Evolutionary conservation across 805 yeast species (phyloP), one percentile per base, ranked within the genome.

Genomic region (Jamesozyma piceae): DNA sequence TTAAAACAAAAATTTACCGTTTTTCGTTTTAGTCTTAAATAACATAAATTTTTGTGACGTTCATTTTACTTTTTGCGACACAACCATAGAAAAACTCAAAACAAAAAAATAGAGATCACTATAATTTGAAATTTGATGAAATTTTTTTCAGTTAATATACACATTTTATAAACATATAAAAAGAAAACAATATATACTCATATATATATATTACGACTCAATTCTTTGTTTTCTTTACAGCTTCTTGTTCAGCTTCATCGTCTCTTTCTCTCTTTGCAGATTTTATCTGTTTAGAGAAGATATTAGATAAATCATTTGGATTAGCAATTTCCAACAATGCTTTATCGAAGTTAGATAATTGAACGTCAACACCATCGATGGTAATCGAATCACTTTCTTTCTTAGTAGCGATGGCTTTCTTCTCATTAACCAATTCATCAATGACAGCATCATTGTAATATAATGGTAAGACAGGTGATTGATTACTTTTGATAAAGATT

Each of bases 401-500:
- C 3, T 57, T 49, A 22, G 54, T 58, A 15, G 46, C 55, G 31
- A 46, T 45, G 3, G 42, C 43, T 9, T 54, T 49, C 22, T 61
- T 68, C 15, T 54, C 49, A 22, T 61, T 68, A 17, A 62, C 68
- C 11, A 62, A 65, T 38, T 62, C 67, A 26, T 65, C 65, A 39
- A 68, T 58, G 11, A 64, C 67, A 36, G 58, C 71, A 26, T 82
- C 80, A 37, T 82, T 69, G 57, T 80, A 76, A 64, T 70, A 92
- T 46, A 92, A 69, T 36, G 99, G 97, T 53, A 92, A 68, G 8
- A 89, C 75, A 18, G 96, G 95, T 18, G 95, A 85, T 34, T 65
- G 62, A 44, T 70, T 66, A 11, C 90, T 72, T 67, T 87, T 87
- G 47, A 84, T 60, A 55, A 74, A 76, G 28, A 81, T 66, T 31